Conservation (phyloP, 495 filamentous ascomycete genomes). For the Durotheca rogersii region DNA sequence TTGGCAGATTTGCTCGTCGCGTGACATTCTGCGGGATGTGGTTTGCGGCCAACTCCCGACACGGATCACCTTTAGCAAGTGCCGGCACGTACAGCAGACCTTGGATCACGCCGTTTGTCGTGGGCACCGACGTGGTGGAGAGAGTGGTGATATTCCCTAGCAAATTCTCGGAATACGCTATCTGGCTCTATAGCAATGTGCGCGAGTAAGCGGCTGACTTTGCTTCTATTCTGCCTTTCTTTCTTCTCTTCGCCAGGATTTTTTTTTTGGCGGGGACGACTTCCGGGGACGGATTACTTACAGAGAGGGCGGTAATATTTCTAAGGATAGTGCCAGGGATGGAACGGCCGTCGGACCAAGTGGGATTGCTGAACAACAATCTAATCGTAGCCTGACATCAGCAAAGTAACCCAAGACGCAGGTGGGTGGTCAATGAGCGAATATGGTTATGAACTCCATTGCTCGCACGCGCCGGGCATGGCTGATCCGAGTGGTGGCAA, state of each 20-base stretch:
- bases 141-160: constrained; percentile 67
- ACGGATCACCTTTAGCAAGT: constrained; percentile 56
- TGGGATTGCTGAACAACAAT: constrained; percentile 51
- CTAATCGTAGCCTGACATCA: constrained; percentile 34
- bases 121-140: constrained; percentile 58
- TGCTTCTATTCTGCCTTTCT: neutral
- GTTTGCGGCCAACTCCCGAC: constrained; percentile 55
- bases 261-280: no score
- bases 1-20: constrained; percentile 65
- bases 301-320: constrained; percentile 51
- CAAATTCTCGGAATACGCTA: constrained; percentile 64
- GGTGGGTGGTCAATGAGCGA: neutral
- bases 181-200: constrained; percentile 50
- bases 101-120: constrained; percentile 55
- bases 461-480: constrained; percentile 1
- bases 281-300: no score
- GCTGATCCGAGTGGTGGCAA: neutral
- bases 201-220: constrained; percentile 13
- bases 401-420: neutral
- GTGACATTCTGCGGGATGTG: constrained; percentile 76
- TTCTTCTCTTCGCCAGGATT: neutral
- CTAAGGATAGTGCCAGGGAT: constrained; percentile 48
- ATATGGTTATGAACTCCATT: neutral
- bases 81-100: constrained; percentile 84
- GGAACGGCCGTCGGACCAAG: constrained; percentile 42